Percentiles rank a stretch among this genome's conserved stretches.
Conservation (phyloP, 345 rosid genomes). For the Sisymbrium altissimum region DNA sequence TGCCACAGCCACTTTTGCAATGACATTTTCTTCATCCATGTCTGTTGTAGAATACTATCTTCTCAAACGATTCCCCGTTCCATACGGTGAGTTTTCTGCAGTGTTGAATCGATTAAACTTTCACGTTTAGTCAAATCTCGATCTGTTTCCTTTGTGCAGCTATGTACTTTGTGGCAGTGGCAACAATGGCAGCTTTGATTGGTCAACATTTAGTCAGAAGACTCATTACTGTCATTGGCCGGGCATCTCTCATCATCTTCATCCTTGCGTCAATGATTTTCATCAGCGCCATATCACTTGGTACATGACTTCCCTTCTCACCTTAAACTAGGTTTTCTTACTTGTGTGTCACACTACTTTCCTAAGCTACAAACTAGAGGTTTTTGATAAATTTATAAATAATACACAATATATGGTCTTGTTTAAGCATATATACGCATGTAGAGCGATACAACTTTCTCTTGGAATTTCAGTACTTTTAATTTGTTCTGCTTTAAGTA, state of each 20-base stretch:
- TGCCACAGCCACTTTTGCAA: slow-evolving; percentile 86
- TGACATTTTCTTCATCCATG: slow-evolving; percentile 84
- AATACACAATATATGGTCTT: background rate
- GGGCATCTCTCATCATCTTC: slow-evolving; percentile 72
- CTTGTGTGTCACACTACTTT: background rate
- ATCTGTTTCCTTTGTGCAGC: slow-evolving; percentile 33
- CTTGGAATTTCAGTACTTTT: too few relatives aligned
- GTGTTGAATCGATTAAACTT: too few relatives aligned
- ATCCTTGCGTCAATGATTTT: slow-evolving; percentile 58
- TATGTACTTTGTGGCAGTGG: slow-evolving; percentile 51
- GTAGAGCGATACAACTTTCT: too few relatives aligned
- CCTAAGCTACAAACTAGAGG: background rate
- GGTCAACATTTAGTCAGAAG: slow-evolving; percentile 62
- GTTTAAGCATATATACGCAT: too few relatives aligned
- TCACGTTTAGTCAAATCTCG: too few relatives aligned
- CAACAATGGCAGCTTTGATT: slow-evolving; percentile 49
- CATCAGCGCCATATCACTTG: slow-evolving; percentile 57
- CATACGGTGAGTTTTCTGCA: slow-evolving; percentile 48
- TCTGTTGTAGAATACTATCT: slow-evolving; percentile 85
- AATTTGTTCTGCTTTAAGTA: background rate
- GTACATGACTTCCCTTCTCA: slow-evolving; percentile 28
- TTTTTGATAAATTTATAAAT: too few relatives aligned
- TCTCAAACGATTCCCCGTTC: slow-evolving; percentile 74
- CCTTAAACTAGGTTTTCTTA: background rate
- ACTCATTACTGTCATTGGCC: slow-evolving; percentile 45